Evolutionary conservation across 805 yeast genomes (phyloP).

Genomic region (Barnettozyma vustinii): DNA sequence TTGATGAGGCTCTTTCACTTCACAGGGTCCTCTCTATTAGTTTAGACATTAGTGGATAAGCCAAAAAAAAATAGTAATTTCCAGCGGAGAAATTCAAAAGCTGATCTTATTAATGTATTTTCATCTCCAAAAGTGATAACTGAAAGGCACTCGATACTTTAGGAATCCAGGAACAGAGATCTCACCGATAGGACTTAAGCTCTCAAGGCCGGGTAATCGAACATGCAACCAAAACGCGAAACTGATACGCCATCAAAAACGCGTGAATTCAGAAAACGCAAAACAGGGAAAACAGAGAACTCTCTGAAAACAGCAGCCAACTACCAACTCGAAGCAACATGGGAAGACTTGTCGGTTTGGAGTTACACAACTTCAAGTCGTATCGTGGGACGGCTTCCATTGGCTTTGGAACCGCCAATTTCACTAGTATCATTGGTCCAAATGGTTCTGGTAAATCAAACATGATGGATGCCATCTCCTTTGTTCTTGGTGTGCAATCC

Average conservation of each 20-base stretch:
- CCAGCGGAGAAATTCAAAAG: too few relatives aligned
- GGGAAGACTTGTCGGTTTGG: conserved; percentile 82
- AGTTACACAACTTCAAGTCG: conserved; percentile 84
- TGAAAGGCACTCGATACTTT: too few relatives aligned
- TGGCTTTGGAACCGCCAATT: conserved; percentile 77
- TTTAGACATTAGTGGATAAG: too few relatives aligned
- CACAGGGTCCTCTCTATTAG: too few relatives aligned
- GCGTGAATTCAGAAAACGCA: neutral
- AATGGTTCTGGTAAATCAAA: conserved; percentile 98
- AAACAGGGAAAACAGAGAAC: neutral
- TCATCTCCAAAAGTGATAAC: too few relatives aligned
- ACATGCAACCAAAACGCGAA: neutral
- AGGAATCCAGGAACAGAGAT: too few relatives aligned
- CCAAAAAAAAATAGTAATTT: too few relatives aligned
- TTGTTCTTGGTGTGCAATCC: conserved; percentile 82
- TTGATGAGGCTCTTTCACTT: too few relatives aligned
- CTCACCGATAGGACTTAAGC: too few relatives aligned
- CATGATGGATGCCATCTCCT: conserved; percentile 95
- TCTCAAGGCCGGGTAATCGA: neutral
- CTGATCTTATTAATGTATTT: too few relatives aligned
- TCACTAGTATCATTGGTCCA: conserved; percentile 95
- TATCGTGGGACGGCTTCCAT: conserved; percentile 71
- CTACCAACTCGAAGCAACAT: conserved; percentile 23
- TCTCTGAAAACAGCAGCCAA: neutral
- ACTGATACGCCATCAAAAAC: neutral